Conservation (phyloP, 148 eudicot genomes). For the Linanthus parryae region DNA sequence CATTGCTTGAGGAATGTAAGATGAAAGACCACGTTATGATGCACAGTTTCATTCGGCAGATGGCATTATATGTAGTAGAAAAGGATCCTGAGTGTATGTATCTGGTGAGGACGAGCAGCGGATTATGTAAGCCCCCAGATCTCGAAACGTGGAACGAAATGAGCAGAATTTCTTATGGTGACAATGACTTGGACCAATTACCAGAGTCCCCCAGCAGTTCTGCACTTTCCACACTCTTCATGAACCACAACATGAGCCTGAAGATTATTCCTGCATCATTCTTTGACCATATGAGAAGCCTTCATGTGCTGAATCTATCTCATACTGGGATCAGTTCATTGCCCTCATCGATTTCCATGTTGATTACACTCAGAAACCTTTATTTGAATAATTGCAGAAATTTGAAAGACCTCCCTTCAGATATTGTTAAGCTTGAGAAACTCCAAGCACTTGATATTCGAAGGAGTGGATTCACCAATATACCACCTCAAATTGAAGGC, state of each 20-base stretch:
- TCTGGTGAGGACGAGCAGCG: slow-evolving; percentile 9
- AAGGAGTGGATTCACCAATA: slow-evolving; percentile 3
- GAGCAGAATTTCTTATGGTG: slow-evolving; percentile 9
- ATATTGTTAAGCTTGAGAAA: neutral
- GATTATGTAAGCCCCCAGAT: neutral
- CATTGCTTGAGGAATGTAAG: slow-evolving; percentile 11
- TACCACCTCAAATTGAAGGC: slow-evolving; percentile 4
- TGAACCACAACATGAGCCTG: slow-evolving; percentile 2
- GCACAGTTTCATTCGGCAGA: slow-evolving; percentile 13
- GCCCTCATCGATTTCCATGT: slow-evolving; percentile 4
- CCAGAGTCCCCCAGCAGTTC: slow-evolving; percentile 9
- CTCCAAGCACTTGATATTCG: slow-evolving; percentile 20
- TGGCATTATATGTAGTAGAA: slow-evolving; percentile 6
- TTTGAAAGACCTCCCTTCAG: slow-evolving; percentile 10
- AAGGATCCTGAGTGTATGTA: neutral
- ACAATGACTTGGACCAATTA: neutral
- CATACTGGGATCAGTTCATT: slow-evolving; percentile 10
- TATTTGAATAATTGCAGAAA: slow-evolving; percentile 4
- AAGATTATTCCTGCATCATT: slow-evolving; percentile 7
- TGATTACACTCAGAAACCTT: slow-evolving; percentile 11
- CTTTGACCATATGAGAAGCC: slow-evolving; percentile 6
- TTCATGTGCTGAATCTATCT: slow-evolving; percentile 14
- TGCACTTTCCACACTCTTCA: slow-evolving; percentile 16
- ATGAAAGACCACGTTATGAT: slow-evolving; percentile 6
- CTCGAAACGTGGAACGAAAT: slow-evolving; percentile 5